Evolutionary conservation across 805 yeast species (phyloP).

Genomic region (Ogataea pignaliae): DNA sequence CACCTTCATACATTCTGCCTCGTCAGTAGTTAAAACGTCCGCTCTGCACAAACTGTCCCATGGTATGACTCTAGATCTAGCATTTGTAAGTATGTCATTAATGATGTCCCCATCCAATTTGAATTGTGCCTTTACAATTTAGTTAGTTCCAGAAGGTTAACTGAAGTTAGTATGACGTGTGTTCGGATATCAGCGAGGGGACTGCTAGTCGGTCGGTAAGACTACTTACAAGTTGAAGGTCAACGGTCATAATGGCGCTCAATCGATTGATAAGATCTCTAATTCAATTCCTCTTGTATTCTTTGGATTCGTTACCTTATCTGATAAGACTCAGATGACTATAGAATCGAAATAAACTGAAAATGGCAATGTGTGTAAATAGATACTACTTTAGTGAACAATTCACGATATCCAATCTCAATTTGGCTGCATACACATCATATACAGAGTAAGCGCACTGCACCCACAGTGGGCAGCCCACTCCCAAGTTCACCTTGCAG

Average conservation of each 20-base stretch:
- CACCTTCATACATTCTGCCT: slow-evolving; percentile 45
- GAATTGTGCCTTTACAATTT: slow-evolving; percentile 26
- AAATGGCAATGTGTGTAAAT: too few species aligned
- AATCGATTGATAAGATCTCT: background rate
- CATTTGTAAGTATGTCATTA: slow-evolving; percentile 58
- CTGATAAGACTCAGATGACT: background rate
- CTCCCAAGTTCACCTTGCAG: too few species aligned
- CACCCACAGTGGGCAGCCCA: too few species aligned
- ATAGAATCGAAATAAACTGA: background rate
- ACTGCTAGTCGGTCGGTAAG: too few species aligned
- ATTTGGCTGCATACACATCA: too few species aligned
- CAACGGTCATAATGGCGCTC: slow-evolving; percentile 16
- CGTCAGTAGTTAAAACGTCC: slow-evolving; percentile 58
- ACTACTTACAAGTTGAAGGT: slow-evolving; percentile 21
- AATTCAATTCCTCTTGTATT: background rate
- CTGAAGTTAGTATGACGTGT: slow-evolving; percentile 7
- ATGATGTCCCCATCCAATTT: slow-evolving; percentile 61
- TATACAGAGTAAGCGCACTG: too few species aligned
- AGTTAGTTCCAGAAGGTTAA: background rate
- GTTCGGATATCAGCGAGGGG: too few species aligned
- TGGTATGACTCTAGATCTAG: slow-evolving; percentile 77
- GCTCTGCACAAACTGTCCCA: slow-evolving; percentile 90
- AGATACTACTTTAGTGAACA: too few species aligned
- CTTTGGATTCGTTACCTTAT: background rate
- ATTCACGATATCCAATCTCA: too few species aligned